These are phyloP conservation scores for Cercospora citrullina DNA, from an alignment of 2,329 filamentous ascomycete genomes.

Conservation along the genomic window DNA sequence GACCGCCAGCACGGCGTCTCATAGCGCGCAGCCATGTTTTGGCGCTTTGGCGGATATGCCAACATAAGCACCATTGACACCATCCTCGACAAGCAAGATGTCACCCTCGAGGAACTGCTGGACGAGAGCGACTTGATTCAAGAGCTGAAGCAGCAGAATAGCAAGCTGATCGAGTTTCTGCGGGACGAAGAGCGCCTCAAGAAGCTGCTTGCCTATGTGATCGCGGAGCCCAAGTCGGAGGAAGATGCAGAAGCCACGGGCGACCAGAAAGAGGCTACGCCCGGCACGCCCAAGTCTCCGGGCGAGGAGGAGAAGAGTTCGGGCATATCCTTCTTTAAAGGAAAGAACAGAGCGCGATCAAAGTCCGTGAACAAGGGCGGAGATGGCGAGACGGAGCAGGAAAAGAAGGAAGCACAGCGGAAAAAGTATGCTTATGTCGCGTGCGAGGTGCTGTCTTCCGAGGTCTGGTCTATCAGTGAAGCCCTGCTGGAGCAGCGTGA, in stretches of 20 bases:
- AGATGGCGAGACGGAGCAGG: conserved; percentile 52
- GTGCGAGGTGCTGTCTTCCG: conserved; percentile 89
- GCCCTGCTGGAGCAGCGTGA: conserved; percentile 82
- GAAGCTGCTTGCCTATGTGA: conserved; percentile 85
- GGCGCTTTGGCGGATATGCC: conserved; percentile 98
- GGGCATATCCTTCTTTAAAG: conserved; percentile 50
- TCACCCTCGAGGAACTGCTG: conserved; percentile 91
- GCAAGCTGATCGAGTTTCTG: conserved; percentile 94
- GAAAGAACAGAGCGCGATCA: conserved; percentile 45
- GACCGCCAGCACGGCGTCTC: conserved; percentile 19
- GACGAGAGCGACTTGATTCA: conserved; percentile 96
- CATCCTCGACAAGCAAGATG: conserved; percentile 92
- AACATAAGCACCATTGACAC: conserved; percentile 95
- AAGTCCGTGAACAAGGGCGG: conserved; percentile 46
- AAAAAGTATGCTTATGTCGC: conserved; percentile 92
- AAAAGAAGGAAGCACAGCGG: conserved; percentile 84
- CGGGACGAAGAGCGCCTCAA: conserved; percentile 83
- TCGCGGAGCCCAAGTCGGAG: conserved; percentile 67
- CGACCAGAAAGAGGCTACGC: conserved; percentile 36
- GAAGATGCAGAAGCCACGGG: conserved; percentile 39
- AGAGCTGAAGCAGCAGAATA: conserved; percentile 97
- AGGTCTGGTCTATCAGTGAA: conserved; percentile 96
- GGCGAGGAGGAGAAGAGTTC: conserved; percentile 51
- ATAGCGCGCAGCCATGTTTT: conserved; percentile 77
- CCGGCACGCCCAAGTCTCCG: conserved; percentile 41